Evolutionary conservation across 306 rosid species (phyloP).

Genomic region (Ochetophila trinervis): DNA sequence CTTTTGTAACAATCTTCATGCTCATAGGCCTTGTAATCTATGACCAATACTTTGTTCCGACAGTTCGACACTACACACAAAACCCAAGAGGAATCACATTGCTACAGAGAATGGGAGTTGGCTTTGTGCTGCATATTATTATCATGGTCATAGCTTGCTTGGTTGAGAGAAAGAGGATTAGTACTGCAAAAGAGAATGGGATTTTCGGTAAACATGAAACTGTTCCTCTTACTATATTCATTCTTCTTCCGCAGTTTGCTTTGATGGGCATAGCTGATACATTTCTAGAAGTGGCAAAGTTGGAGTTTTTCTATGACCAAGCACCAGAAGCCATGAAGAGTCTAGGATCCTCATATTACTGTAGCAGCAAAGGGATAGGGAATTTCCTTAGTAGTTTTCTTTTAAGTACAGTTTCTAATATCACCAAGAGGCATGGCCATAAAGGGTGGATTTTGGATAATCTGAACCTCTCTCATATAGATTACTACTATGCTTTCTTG

Average conservation of each 20-base stretch:
- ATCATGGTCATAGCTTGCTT: slow-evolving; percentile 44
- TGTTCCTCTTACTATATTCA: slow-evolving; percentile 53
- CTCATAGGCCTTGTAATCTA: slow-evolving; percentile 45
- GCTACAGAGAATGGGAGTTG: slow-evolving; percentile 65
- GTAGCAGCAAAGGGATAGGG: slow-evolving; percentile 51
- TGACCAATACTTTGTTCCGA: slow-evolving; percentile 47
- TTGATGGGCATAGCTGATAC: slow-evolving; percentile 52
- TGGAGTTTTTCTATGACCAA: slow-evolving; percentile 72
- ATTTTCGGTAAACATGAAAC: slow-evolving; percentile 22
- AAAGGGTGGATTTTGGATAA: slow-evolving; percentile 68
- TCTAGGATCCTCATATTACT: slow-evolving; percentile 52
- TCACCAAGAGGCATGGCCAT: slow-evolving; percentile 49
- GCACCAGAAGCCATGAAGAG: slow-evolving; percentile 72
- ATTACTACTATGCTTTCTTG: too few species aligned
- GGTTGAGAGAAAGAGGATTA: slow-evolving; percentile 52
- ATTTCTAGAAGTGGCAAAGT: slow-evolving; percentile 51
- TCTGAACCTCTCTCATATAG: slow-evolving; percentile 44
- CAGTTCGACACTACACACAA: slow-evolving; percentile 35
- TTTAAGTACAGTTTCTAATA: slow-evolving; percentile 46
- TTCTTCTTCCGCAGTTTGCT: slow-evolving; percentile 66
- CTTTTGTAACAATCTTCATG: slow-evolving; percentile 43
- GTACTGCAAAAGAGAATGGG: slow-evolving; percentile 37
- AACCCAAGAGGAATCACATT: slow-evolving; percentile 70
- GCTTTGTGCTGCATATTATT: slow-evolving; percentile 40
- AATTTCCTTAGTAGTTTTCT: slow-evolving; percentile 54